Percentiles rank a stretch among this genome's conserved stretches.
Conservation (phyloP, 108 stramenopile genomes). For the Skeletonema marinoi region DNA sequence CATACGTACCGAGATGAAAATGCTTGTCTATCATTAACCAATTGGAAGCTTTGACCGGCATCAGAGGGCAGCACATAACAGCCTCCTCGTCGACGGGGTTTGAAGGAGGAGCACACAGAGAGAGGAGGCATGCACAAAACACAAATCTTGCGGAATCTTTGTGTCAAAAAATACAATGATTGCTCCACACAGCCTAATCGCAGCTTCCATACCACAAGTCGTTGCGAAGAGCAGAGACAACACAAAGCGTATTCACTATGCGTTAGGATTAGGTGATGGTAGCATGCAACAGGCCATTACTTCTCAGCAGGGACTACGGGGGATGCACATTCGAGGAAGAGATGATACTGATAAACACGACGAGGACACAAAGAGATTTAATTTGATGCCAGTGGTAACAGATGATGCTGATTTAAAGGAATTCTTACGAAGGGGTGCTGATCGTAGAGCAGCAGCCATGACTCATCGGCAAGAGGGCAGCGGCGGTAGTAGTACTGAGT, state of each 20-base stretch:
- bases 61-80: too few relatives aligned
- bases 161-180: background rate
- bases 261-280: conserved; percentile 73
- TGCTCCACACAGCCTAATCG: background rate
- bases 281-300: conserved; percentile 19
- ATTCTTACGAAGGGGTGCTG: background rate
- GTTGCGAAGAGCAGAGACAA: background rate
- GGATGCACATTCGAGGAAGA: conserved; percentile 15
- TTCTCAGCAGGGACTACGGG: conserved; percentile 31
- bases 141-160: background rate
- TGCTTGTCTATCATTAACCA: too few relatives aligned
- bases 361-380: background rate
- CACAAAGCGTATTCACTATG: conserved; percentile 46
- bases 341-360: background rate
- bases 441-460: background rate
- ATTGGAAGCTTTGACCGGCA: too few relatives aligned
- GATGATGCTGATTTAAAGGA: background rate
- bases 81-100: too few relatives aligned
- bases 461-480: background rate
- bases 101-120: too few relatives aligned
- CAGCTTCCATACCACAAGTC: background rate
- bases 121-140: too few relatives aligned
- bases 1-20: too few relatives aligned
- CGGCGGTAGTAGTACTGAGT: background rate
- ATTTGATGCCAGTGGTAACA: background rate